Percentiles rank a stretch among this genome's conserved stretches.
Conservation (phyloP, 352 stramenopile genomes). For the Halophytophthora batemanensis region DNA sequence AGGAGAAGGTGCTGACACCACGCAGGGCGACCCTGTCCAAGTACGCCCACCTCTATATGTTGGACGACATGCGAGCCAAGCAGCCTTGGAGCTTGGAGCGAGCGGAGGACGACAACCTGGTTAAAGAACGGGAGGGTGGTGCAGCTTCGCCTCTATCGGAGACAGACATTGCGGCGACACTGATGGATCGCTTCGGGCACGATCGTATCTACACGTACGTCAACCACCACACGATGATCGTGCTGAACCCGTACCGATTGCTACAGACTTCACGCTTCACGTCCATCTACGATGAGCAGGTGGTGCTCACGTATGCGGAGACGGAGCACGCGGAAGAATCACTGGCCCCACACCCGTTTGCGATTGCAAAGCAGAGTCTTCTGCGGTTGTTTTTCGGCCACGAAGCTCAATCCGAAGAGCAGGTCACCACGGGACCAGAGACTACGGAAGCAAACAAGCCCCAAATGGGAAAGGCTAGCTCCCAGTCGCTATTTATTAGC, state of each 20-base stretch:
- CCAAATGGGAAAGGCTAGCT: not conserved
- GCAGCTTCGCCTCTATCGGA: slow-evolving; percentile 2
- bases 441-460: slow-evolving; percentile 2
- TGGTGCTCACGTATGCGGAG: slow-evolving; percentile 60
- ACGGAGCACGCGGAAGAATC: slow-evolving; percentile 34
- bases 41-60: slow-evolving; percentile 71
- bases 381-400: slow-evolving; percentile 39
- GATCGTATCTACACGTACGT: slow-evolving; percentile 66
- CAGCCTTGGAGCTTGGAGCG: slow-evolving; percentile 61
- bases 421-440: not conserved
- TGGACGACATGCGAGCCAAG: slow-evolving; percentile 52
- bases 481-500: slow-evolving; percentile 43
- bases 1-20: slow-evolving; percentile 36
- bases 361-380: slow-evolving; percentile 64
- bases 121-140: slow-evolving; percentile 6
- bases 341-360: slow-evolving; percentile 67
- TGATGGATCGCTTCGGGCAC: slow-evolving; percentile 37
- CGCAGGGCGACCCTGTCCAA: slow-evolving; percentile 72
- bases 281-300: slow-evolving; percentile 82
- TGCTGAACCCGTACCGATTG: slow-evolving; percentile 71
- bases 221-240: slow-evolving; percentile 56
- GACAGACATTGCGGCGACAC: slow-evolving; percentile 9
- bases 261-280: slow-evolving; percentile 71
- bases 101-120: slow-evolving; percentile 38
- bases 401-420: not conserved